Conservation (phyloP, 495 filamentous ascomycete species). For the Xylaria castorea region DNA sequence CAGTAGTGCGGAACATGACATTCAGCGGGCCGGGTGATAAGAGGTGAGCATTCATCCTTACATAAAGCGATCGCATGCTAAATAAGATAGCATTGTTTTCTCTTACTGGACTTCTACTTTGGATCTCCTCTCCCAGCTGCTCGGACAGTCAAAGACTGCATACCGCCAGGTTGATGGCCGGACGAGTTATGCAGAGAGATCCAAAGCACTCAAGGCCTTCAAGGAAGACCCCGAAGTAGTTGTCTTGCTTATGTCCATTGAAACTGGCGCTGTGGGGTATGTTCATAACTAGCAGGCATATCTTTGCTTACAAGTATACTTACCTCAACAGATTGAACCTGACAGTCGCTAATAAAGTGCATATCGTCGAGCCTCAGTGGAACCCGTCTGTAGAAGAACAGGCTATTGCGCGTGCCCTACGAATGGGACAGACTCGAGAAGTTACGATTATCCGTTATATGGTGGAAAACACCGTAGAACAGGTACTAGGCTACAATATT, state of each 20-base stretch:
- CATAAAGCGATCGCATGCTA: neutral
- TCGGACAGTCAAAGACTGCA: neutral
- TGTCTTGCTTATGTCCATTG: conserved; percentile 61
- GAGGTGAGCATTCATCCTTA: neutral
- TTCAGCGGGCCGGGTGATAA: neutral
- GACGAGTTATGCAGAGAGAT: conserved; percentile 34
- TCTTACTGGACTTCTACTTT: conserved; percentile 12
- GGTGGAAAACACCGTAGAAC: conserved; percentile 55
- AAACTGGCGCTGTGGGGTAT: conserved; percentile 59
- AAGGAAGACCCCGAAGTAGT: conserved; percentile 31
- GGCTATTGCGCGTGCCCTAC: conserved; percentile 53
- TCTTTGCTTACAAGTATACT: neutral
- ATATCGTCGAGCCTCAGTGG: conserved; percentile 63
- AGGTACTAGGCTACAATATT: conserved; percentile 40
- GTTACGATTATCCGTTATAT: conserved; percentile 55
- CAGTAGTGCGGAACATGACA: neutral
- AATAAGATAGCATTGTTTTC: conserved; percentile 1
- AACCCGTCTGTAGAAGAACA: conserved; percentile 62
- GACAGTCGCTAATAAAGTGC: conserved; percentile 52
- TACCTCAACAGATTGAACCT: conserved; percentile 52
- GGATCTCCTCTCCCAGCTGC: neutral
- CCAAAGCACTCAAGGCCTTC: conserved; percentile 45
- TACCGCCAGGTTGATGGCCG: conserved; percentile 5
- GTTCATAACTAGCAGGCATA: neutral
- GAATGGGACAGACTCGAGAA: conserved; percentile 54